These are phyloP conservation scores for Aspergillus kassunensis DNA, from an alignment of 495 filamentous ascomycete species.

Conservation along the genomic window DNA sequence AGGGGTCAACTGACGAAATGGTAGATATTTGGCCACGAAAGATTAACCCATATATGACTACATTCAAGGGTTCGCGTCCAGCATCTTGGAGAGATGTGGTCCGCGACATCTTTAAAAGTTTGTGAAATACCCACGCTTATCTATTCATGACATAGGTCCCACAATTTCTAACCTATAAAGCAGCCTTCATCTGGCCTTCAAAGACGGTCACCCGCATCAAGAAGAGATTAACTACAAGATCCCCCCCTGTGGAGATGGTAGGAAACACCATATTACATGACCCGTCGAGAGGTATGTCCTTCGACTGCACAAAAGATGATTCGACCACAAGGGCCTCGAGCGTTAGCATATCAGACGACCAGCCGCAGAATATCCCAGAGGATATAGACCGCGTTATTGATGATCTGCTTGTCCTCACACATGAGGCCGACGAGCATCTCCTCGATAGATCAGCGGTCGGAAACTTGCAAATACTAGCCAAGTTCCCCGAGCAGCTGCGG, in stretches of 20 bases:
- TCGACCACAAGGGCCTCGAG: neutral
- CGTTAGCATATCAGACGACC: slow-evolving; percentile 8
- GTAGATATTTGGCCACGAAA: slow-evolving; percentile 18
- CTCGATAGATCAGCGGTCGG: slow-evolving; percentile 8
- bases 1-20: slow-evolving; percentile 5
- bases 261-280: no score
- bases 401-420: slow-evolving; percentile 18
- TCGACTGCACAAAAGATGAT: no score
- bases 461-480: slow-evolving; percentile 8
- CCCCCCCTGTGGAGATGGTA: no score
- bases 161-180: slow-evolving; percentile 10
- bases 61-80: slow-evolving; percentile 5
- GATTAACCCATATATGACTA: no score
- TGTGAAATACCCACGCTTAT: slow-evolving; percentile 1
- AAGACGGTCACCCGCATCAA: neutral
- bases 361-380: slow-evolving; percentile 4
- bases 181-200: slow-evolving; percentile 13
- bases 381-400: slow-evolving; percentile 13
- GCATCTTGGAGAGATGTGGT: slow-evolving; percentile 2
- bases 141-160: neutral
- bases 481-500: slow-evolving; percentile 14
- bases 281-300: no score
- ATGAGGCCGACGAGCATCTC: neutral
- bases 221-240: no score
- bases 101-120: neutral